phyloP scores from a whole-genome alignment of 2,329 filamentous ascomycete species.

The Plectosphaerella plurivora region DNA sequence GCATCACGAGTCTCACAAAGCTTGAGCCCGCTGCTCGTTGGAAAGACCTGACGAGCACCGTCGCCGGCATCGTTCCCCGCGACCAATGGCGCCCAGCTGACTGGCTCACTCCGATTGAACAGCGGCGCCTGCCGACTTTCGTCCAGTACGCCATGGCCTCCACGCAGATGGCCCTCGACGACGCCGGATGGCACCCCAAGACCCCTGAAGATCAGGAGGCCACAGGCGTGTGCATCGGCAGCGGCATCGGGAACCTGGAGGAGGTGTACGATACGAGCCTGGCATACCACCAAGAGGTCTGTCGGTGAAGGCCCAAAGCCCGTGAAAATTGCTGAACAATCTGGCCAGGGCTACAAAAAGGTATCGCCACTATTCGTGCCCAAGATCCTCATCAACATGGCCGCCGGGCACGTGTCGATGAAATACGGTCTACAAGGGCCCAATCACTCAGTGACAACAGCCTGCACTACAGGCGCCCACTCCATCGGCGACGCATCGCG shows the following conservation, averaged over 20 bases:
- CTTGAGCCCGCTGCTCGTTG: slow-evolving; percentile 56
- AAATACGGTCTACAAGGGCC: slow-evolving; percentile 84
- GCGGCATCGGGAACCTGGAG: slow-evolving; percentile 90
- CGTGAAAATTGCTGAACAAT: slow-evolving; percentile 10
- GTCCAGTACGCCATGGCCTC: slow-evolving; percentile 89
- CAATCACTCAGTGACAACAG: slow-evolving; percentile 89
- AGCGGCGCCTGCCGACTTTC: slow-evolving; percentile 83
- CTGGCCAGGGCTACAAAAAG: slow-evolving; percentile 75
- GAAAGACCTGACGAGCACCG: slow-evolving; percentile 71
- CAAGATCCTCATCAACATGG: slow-evolving; percentile 88
- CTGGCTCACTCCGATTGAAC: slow-evolving; percentile 49
- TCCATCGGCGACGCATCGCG: slow-evolving; percentile 91
- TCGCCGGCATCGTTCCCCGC: slow-evolving; percentile 76
- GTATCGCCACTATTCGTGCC: slow-evolving; percentile 93
- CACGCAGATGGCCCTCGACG: slow-evolving; percentile 76
- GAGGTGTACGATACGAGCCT: slow-evolving; percentile 84
- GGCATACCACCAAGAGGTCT: slow-evolving; percentile 67
- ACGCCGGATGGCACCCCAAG: slow-evolving; percentile 71
- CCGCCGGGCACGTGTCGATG: slow-evolving; percentile 93
- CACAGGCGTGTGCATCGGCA: slow-evolving; percentile 89
- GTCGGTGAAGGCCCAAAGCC: slow-evolving; percentile 19
- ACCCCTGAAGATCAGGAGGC: slow-evolving; percentile 60
- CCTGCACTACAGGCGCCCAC: slow-evolving; percentile 94
- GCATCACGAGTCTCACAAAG: slow-evolving; percentile 68
- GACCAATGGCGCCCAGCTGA: slow-evolving; percentile 46